These are phyloP conservation scores for Podaxis rugospora DNA, from an alignment of 768 basidiomycete species.

Conservation along the genomic window DNA sequence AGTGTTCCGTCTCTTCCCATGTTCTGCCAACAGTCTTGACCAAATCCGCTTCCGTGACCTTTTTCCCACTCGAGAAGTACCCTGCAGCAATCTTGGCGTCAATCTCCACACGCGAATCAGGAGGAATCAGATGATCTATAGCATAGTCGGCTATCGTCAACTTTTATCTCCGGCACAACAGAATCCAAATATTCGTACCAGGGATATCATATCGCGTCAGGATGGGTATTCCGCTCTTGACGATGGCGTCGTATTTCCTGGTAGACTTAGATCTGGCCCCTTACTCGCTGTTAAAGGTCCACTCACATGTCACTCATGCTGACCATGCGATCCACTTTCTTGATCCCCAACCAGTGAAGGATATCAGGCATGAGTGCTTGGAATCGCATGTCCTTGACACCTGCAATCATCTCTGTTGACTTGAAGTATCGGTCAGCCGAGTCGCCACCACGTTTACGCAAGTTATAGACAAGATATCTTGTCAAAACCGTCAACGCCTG, in stretches of 20 bases:
- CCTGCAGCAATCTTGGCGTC: constrained; percentile 95
- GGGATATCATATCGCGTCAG: constrained; percentile 83
- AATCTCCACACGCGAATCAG: constrained; percentile 89
- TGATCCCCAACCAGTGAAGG: constrained; percentile 91
- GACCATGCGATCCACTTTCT: constrained; percentile 85
- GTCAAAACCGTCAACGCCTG: background rate
- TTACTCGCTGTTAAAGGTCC: background rate
- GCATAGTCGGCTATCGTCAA: background rate
- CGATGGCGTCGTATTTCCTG: constrained; percentile 94
- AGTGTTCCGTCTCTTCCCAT: constrained; percentile 91
- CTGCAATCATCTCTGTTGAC: constrained; percentile 88
- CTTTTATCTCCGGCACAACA: background rate
- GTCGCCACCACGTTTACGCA: constrained; percentile 92
- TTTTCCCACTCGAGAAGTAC: constrained; percentile 82
- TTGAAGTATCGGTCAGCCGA: constrained; percentile 93
- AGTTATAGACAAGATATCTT: constrained; percentile 93
- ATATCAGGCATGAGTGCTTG: constrained; percentile 94
- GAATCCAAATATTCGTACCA: constrained; percentile 32
- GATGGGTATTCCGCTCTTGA: constrained; percentile 83
- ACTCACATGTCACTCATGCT: constrained; percentile 83
- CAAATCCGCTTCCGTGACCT: constrained; percentile 74
- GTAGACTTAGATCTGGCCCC: background rate
- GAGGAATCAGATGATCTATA: constrained; percentile 80
- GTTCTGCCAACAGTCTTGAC: constrained; percentile 82
- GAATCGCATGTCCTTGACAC: constrained; percentile 97